Percentiles rank a stretch among this genome's conserved stretches.
Evolutionary conservation across 106 monocot species (phyloP).

Genomic region (Dioscorea dumetorum): DNA sequence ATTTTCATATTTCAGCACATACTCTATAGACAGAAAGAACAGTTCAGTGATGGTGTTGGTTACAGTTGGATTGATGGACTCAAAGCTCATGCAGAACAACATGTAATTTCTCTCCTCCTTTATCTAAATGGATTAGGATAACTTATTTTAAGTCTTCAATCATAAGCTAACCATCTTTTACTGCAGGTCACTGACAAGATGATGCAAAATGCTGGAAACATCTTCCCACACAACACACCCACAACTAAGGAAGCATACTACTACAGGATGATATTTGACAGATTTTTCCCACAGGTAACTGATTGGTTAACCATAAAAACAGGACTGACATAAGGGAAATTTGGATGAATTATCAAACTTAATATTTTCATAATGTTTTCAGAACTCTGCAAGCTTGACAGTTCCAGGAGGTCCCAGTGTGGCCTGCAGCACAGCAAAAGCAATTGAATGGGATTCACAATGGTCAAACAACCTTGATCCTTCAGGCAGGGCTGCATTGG

Average conservation of each 20-base stretch:
- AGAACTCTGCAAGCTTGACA: conserved; percentile 57
- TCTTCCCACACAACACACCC: conserved; percentile 55
- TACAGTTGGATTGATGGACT: conserved; percentile 70
- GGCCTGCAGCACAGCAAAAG: conserved; percentile 73
- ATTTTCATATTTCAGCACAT: conserved; percentile 30
- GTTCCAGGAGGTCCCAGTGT: conserved; percentile 67
- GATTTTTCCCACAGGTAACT: conserved; percentile 50
- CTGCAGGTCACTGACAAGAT: conserved; percentile 50
- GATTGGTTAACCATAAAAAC: too few relatives aligned
- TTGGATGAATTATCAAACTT: too few relatives aligned
- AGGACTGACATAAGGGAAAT: too few relatives aligned
- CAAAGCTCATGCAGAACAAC: conserved; percentile 42
- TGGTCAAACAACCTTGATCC: conserved; percentile 23
- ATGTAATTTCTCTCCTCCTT: conserved; percentile 13
- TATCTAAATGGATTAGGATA: not conserved
- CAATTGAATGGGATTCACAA: conserved; percentile 56
- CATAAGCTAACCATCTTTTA: not conserved
- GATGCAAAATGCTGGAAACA: conserved; percentile 44
- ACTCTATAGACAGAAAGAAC: conserved; percentile 65
- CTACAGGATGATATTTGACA: conserved; percentile 52
- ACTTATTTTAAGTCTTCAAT: not conserved
- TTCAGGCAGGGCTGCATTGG: conserved; percentile 8
- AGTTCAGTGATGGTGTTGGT: conserved; percentile 72
- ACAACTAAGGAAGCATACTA: conserved; percentile 63
- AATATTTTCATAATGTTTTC: not conserved